Percentiles rank a stretch among this genome's conserved stretches.
Evolutionary conservation across 208 protist species (phyloP).

Genomic region (Porcisia hertigi): DNA sequence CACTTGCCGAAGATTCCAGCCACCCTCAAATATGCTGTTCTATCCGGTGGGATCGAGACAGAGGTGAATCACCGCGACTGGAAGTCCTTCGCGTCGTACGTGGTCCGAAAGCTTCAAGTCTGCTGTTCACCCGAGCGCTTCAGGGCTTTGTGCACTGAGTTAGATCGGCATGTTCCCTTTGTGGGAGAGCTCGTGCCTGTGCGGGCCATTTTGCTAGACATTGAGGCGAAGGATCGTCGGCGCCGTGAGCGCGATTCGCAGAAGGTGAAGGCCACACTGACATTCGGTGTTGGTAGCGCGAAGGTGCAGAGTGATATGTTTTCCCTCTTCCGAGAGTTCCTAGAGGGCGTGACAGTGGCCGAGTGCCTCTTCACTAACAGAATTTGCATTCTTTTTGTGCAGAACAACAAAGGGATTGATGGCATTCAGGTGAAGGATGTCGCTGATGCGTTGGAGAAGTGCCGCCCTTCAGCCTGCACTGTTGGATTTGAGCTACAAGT

Average conservation of each 20-base stretch:
- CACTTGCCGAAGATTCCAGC: constrained; percentile 59
- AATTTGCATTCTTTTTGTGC: constrained; percentile 67
- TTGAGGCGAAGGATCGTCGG: constrained; percentile 55
- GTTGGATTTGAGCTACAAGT: constrained; percentile 40
- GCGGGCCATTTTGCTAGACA: constrained; percentile 55
- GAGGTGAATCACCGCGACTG: constrained; percentile 72
- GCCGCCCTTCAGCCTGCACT: constrained; percentile 53
- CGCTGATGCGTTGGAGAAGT: constrained; percentile 63
- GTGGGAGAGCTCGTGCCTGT: constrained; percentile 84
- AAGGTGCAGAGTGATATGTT: constrained; percentile 91
- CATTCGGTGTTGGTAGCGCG: constrained; percentile 74
- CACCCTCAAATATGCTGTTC: constrained; percentile 68
- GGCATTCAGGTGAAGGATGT: constrained; percentile 46
- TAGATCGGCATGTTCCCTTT: constrained; percentile 83
- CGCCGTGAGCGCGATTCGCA: constrained; percentile 76
- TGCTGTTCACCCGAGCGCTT: constrained; percentile 38
- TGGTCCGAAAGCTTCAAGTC: constrained; percentile 66
- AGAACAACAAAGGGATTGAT: constrained; percentile 78
- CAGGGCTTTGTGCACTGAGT: constrained; percentile 39
- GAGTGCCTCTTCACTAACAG: constrained; percentile 79
- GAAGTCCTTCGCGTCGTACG: constrained; percentile 83
- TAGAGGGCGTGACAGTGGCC: constrained; percentile 50
- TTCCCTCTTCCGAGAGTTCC: constrained; percentile 71
- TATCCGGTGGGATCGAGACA: constrained; percentile 82
- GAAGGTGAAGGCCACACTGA: constrained; percentile 57